Base-by-base conservation (phyloP, 805 yeast species). In the Myxozyma kluyveri region DNA sequence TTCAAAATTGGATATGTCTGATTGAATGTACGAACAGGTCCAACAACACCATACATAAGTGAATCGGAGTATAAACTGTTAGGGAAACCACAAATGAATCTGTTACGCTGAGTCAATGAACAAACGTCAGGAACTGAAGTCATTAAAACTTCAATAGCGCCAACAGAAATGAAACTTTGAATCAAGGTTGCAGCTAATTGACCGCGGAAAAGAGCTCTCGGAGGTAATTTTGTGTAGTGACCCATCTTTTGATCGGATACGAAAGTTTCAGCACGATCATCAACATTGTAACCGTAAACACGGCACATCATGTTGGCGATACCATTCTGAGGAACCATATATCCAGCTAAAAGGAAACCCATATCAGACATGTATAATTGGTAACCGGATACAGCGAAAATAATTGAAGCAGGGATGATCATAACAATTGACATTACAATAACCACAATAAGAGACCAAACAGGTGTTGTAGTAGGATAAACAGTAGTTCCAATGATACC, bases 161-260 rank as follows among this genome's bases (percentile, higher is more conserved):
- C 75, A 42, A 65, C 63, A 50, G 75, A 50, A 17, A 73, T 75
- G 26, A 70, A 67, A 14, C 72, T 54, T 47, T 75, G 76, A 14
- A 76, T 45, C 17, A 75, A 58, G 14, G 80, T 72, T 7, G 77
- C 75, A 2, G 67, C 52, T 35, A 76, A 61, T 64, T 76, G 82
- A n/a, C 72, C 81, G 42, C 74, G 65, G 68, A 84, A 82, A 53
- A 82, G 70, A 0, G 81, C 72, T 54, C 81, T 71, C 1, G 88
- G 88, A 0, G 85, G 80, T 19, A 83, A 69, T 60, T 82, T 82
- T 61, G 81, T 65, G 63, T 84, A 84, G 56, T 83, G 87, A 2
- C 79, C 86, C 65, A 80, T 64, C 62, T 83, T 83, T 73, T 79
- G 77, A 60, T 80, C 84, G 7, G 75, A 71, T 31, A 79, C 71